A percentile compares a stretch with the other conserved stretches of the same genome.
These are phyloP conservation scores for Exophiala viscosa DNA, from an alignment of 2,329 filamentous ascomycete species.

Conservation along the genomic window DNA sequence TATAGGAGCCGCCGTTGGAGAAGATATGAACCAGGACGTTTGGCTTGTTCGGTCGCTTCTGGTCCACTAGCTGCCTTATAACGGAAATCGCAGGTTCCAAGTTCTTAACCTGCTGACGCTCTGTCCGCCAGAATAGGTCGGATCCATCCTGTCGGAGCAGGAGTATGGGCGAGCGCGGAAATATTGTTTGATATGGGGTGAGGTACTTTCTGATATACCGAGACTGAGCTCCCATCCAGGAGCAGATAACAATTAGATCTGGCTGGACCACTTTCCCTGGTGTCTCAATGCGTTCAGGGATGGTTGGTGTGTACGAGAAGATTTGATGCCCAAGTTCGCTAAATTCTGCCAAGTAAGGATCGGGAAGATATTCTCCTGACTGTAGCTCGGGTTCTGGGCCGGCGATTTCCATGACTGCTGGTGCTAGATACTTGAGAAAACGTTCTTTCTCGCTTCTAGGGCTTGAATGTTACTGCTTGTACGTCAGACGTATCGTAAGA, in stretches of 20 bases:
- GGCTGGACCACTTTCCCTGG: conserved; percentile 29
- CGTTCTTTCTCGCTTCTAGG: too few species aligned
- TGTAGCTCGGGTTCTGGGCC: conserved; percentile 16
- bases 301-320: conserved; percentile 12
- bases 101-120: conserved; percentile 35
- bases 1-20: conserved; percentile 52
- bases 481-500: too few species aligned
- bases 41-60: conserved; percentile 25
- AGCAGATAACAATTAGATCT: conserved; percentile 47
- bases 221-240: conserved; percentile 53
- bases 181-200: conserved; percentile 43
- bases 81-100: conserved; percentile 40
- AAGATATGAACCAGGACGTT: conserved; percentile 50
- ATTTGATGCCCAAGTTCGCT: conserved; percentile 15
- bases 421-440: too few species aligned
- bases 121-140: conserved; percentile 35
- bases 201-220: conserved; percentile 53
- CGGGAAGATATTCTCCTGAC: neutral
- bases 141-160: conserved; percentile 43
- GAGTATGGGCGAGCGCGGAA: conserved; percentile 47
- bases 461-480: too few species aligned
- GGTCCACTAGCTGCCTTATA: conserved; percentile 34
- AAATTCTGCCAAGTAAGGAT: conserved; percentile 17
- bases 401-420: conserved; percentile 11
- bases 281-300: neutral